Base-by-base conservation (phyloP, 2,329 filamentous ascomycete genomes). In the Colletotrichum sp. region DNA sequence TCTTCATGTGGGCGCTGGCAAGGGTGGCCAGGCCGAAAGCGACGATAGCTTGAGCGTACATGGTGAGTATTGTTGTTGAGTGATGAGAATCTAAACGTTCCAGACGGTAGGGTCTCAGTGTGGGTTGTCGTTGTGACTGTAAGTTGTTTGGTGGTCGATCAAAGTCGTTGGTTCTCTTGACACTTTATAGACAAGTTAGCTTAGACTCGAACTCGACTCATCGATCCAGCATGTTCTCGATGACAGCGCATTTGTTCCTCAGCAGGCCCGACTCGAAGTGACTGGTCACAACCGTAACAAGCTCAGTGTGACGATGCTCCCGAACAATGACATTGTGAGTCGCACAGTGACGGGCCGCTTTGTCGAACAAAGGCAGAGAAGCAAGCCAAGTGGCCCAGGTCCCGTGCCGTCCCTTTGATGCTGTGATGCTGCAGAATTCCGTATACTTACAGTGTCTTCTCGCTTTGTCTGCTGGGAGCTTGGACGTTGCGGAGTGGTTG, bases 1-100 rank as follows among this genome's bases (percentile, higher is more conserved):
- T 93, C 55, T 90, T 86, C 89, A 98, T 94, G 84, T 98, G 97
- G 58, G 94, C 95, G 66, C 91, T 89, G 79, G 89, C 91, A 70
- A 90, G 79, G 76, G 91, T 85, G 79, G 90, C 88, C 80, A 96
- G 83, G 81, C 91, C 89, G 90, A 87, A 80, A 60, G 87, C 71
- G 69, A 90, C 83, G 77, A 91, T 80, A 78, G 88, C 82, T 80
- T 89, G 89, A 69, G 86, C 81, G 80, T 86, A 84, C 89, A 91
- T 91, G 80, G 84, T 91, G 86, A 88, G 86, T 83, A 85, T 85
- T 34, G 61, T 64, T 64, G 52, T 68, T 74, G 71, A 73, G 65
- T 70, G 77, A 71, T 69, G 55, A 78, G 76, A 81, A 80, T 82
- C 78, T 79, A 78, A 81, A 83, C 84, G 85, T 86, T 83, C 86